Base-by-base conservation (phyloP, 2,329 filamentous ascomycete genomes). In the Nothophoma quercina region DNA sequence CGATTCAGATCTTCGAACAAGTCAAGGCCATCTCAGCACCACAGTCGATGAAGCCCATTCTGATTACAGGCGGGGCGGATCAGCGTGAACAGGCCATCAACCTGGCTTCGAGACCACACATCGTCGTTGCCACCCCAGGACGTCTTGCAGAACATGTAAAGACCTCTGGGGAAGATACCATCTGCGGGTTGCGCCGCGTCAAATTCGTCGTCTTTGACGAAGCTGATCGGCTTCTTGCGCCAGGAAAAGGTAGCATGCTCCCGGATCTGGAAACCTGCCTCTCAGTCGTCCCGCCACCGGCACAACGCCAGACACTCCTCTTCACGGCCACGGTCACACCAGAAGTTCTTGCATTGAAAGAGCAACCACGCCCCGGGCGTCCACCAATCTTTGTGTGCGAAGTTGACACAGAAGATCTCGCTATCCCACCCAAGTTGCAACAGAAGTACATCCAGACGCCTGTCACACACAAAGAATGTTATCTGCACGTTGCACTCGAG, bases 321-420 rank as follows among this genome's bases (percentile, higher is more conserved):
- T 99, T 99, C 78, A 99, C 95, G 7, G 95, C 95, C 13, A 99
- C 95, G 1, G 87, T 99, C 34, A 98, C 95, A 0, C 87, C 91
- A 2, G 93, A 98, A 78, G 92, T 99, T 4, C 86, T 91, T 41
- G 90, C 91, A 2, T 78, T 98, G 53, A 95, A 96, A 74, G 84
- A 89, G 52, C 85, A 90, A 78, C 88, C 91, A 7, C 88, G 91
- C 7, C 81, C 85, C 1, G 86, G 85, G 44, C 88, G 90, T 56
- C 86, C 85, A 43, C 88, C 91, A 1, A 87, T 96, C 29, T 96
- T 93, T 74, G 85, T 98, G 36, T 96, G 91, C 67, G 93, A 99
- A 76, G 85, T 93, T 33, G 90, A 93, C 72, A 91, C 88, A 4
- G 76, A 79, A 50, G 77, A 79, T 56, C 81, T 93, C 22, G 89